Evolutionary conservation across 2,329 filamentous ascomycete species (phyloP).

Genomic region (Delphinella strobiligena): DNA sequence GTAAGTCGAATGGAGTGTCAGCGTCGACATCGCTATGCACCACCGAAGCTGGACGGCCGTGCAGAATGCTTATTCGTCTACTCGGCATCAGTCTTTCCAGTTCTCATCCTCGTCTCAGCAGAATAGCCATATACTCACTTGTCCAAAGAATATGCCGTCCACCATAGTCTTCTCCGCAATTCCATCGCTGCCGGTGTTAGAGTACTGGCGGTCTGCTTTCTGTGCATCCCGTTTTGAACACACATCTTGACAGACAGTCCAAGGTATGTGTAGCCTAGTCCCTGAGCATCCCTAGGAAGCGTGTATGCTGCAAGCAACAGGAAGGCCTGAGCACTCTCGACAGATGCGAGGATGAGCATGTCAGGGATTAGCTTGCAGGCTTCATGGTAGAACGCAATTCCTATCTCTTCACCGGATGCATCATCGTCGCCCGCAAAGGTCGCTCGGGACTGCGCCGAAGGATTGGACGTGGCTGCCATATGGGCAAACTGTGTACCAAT

Average conservation of each 20-base stretch:
- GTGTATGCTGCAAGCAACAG: slow-evolving; percentile 45
- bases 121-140: slow-evolving; percentile 32
- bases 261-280: slow-evolving; percentile 45
- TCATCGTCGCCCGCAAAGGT: slow-evolving; percentile 22
- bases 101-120: neutral
- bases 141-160: slow-evolving; percentile 28
- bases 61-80: slow-evolving; percentile 44
- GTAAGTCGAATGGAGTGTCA: slow-evolving; percentile 31
- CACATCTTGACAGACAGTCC: slow-evolving; percentile 45
- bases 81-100: slow-evolving; percentile 7
- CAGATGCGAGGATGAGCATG: slow-evolving; percentile 43
- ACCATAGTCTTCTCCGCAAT: slow-evolving; percentile 11
- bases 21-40: slow-evolving; percentile 42
- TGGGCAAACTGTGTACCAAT: slow-evolving; percentile 34
- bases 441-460: too few relatives aligned
- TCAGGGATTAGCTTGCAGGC: slow-evolving; percentile 44
- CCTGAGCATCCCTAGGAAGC: slow-evolving; percentile 43
- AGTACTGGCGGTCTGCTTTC: slow-evolving; percentile 34
- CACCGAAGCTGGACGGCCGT: slow-evolving; percentile 44
- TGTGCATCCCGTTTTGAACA: slow-evolving; percentile 50
- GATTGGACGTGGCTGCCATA: slow-evolving; percentile 27
- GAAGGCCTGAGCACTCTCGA: slow-evolving; percentile 45
- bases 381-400: slow-evolving; percentile 44
- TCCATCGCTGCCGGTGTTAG: slow-evolving; percentile 26
- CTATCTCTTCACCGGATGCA: slow-evolving; percentile 40